phyloP scores from a whole-genome alignment of 495 filamentous ascomycete genomes.

The Penicillium egyptiacum region DNA sequence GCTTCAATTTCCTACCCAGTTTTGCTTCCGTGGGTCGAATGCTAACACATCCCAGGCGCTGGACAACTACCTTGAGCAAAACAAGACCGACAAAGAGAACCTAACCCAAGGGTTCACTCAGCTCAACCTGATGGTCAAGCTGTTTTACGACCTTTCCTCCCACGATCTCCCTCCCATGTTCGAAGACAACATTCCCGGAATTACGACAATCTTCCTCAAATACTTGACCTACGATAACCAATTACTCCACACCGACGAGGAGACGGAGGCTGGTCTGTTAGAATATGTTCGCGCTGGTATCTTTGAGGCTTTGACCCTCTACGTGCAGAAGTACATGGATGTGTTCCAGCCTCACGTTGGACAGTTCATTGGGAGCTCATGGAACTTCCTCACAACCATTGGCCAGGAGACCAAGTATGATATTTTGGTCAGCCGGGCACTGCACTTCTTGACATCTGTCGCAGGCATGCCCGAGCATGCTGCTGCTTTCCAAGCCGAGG shows the following conservation, averaged over 20 bases:
- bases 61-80: conserved; percentile 72
- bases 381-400: conserved; percentile 83
- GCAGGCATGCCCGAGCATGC: conserved; percentile 75
- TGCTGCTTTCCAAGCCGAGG: conserved; percentile 76
- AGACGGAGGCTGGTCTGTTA: conserved; percentile 77
- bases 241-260: conserved; percentile 76
- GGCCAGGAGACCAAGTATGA: conserved; percentile 91
- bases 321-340: conserved; percentile 90
- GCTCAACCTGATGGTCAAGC: conserved; percentile 80
- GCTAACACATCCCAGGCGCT: conserved; percentile 55
- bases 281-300: conserved; percentile 90
- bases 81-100: conserved; percentile 67
- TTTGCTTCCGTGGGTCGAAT: not conserved
- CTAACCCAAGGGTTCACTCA: conserved; percentile 76
- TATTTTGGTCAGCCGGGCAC: conserved; percentile 87
- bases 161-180: conserved; percentile 95
- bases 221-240: conserved; percentile 89
- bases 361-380: conserved; percentile 83
- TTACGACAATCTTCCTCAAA: conserved; percentile 81
- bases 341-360: conserved; percentile 76
- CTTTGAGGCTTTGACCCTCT: conserved; percentile 83
- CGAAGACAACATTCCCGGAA: conserved; percentile 74
- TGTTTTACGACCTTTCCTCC: conserved; percentile 93
- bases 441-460: conserved; percentile 91
- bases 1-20: conserved; percentile 11